A percentile compares a stretch with the other conserved stretches of the same genome.
Evolutionary conservation across 345 rosid genomes (phyloP).

Genomic region (Murraya koenigii): DNA sequence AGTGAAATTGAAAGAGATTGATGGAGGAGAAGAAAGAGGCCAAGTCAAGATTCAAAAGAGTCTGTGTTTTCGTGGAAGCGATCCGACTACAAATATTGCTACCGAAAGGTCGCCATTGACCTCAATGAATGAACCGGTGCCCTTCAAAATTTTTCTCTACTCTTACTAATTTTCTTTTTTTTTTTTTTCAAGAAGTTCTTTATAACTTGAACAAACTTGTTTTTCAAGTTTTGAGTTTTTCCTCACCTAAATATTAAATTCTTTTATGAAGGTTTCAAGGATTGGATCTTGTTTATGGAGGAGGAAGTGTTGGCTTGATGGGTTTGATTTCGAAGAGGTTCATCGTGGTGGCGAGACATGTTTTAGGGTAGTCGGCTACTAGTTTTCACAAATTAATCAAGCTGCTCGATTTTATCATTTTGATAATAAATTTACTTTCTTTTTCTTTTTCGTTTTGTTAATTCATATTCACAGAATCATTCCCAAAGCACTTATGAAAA

Average conservation of each 20-base stretch:
- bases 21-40: conserved; percentile 23
- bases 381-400: neutral
- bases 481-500: conserved; percentile 80
- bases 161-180: neutral
- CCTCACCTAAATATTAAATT: neutral
- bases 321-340: conserved; percentile 58
- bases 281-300: conserved; percentile 65
- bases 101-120: conserved; percentile 74
- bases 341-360: conserved; percentile 59
- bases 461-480: conserved; percentile 47
- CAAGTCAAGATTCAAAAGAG: conserved; percentile 58
- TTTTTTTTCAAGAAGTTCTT: neutral
- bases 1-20: neutral
- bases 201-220: neutral
- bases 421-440: neutral
- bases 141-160: too few relatives aligned
- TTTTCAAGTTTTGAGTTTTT: too few relatives aligned
- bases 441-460: neutral
- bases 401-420: neutral
- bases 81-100: conserved; percentile 63
- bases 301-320: conserved; percentile 68
- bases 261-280: conserved; percentile 42
- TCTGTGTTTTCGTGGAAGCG: conserved; percentile 88
- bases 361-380: conserved; percentile 42
- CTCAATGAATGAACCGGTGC: conserved; percentile 71